A percentile compares a stretch with the other conserved stretches of the same genome.
Evolutionary conservation across 129 eudicot genomes (phyloP).

Genomic region (Lonicera japonica): DNA sequence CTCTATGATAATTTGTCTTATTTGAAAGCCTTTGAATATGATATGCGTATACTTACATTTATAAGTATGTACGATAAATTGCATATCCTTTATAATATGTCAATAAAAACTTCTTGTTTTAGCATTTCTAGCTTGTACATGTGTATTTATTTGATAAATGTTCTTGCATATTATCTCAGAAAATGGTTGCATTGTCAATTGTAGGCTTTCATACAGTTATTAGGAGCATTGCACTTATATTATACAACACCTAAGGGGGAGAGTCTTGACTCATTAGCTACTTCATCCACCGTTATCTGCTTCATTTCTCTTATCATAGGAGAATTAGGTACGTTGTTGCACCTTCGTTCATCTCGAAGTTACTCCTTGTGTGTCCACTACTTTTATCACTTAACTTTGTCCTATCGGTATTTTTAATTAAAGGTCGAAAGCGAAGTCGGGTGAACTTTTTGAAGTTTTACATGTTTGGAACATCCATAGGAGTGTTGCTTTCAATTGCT

Average conservation of each 20-base stretch:
- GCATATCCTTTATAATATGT: no score
- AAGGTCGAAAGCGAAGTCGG: conserved; percentile 75
- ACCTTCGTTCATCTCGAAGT: not conserved
- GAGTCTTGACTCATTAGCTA: conserved; percentile 31
- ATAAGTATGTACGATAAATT: no score
- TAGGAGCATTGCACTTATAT: conserved; percentile 28
- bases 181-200: conserved; percentile 14
- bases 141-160: not conserved
- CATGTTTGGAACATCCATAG: conserved; percentile 38
- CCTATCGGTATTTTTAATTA: conserved; percentile 9
- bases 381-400: conserved; percentile 3
- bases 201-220: conserved; percentile 53
- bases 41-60: no score
- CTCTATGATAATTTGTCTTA: no score
- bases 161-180: not conserved
- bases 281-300: conserved; percentile 32
- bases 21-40: no score
- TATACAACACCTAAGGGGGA: conserved; percentile 26
- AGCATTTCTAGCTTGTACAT: not conserved
- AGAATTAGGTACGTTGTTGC: conserved; percentile 47
- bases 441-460: conserved; percentile 44
- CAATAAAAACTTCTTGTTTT: no score
- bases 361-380: not conserved
- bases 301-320: conserved; percentile 63
- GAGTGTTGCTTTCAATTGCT: conserved; percentile 35